A percentile compares a stretch with the other conserved stretches of the same genome.
Evolutionary conservation across 768 basidiomycete species (phyloP).

Genomic region (Leucocoprinus birnbaumii): DNA sequence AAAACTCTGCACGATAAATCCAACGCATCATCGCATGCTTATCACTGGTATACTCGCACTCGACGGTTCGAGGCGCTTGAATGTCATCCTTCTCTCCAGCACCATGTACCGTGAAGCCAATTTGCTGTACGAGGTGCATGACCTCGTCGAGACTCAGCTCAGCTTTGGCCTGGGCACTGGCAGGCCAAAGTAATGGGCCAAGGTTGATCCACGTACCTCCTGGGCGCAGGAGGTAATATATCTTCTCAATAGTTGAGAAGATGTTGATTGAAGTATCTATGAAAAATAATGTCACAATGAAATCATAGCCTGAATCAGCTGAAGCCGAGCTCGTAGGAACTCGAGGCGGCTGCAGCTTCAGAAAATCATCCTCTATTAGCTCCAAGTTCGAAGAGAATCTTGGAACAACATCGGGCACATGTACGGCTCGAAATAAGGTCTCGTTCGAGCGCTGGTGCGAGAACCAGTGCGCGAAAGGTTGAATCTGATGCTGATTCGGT

Average conservation of each 20-base stretch:
- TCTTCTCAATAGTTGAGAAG: constrained; percentile 51
- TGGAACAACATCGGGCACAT: constrained; percentile 63
- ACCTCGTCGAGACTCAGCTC: constrained; percentile 69
- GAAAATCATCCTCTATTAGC: constrained; percentile 58
- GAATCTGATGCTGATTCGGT: constrained; percentile 46
- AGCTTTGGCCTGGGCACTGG: constrained; percentile 49
- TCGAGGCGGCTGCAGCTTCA: constrained; percentile 29
- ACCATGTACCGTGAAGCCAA: constrained; percentile 49
- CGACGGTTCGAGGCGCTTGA: constrained; percentile 37
- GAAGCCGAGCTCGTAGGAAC: constrained; percentile 3
- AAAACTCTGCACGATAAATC: constrained; percentile 67
- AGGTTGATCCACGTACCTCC: constrained; percentile 73
- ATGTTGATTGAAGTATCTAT: constrained; percentile 61
- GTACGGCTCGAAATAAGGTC: constrained; percentile 47
- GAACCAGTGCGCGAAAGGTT: constrained; percentile 68
- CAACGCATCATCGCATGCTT: constrained; percentile 66
- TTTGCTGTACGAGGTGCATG: constrained; percentile 40
- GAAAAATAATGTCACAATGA: constrained; percentile 64
- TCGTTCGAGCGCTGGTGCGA: constrained; percentile 58
- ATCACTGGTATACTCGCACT: constrained; percentile 68
- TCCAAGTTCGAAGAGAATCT: constrained; percentile 38
- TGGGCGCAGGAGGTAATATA: constrained; percentile 52
- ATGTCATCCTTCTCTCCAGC: constrained; percentile 21
- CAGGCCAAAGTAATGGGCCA: constrained; percentile 65
- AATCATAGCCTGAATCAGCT: constrained; percentile 44